Evolutionary conservation across 305 asterid species (phyloP).

Genomic region (Fraxinus velutina): DNA sequence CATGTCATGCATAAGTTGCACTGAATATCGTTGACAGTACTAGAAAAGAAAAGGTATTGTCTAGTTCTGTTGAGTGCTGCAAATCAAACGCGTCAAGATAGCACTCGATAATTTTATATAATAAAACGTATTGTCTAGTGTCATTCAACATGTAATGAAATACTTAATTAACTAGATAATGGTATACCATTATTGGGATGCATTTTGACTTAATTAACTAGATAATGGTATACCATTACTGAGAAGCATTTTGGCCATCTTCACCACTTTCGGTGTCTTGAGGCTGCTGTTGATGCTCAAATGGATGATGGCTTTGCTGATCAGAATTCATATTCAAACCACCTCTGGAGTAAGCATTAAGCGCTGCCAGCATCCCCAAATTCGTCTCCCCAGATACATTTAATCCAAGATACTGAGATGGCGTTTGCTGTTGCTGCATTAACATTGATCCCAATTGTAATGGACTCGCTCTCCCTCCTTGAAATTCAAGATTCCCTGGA

Average conservation of each 20-base stretch:
- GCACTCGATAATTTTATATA: background rate
- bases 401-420: conserved; percentile 54
- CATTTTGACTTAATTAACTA: conserved; percentile 25
- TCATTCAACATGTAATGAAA: background rate
- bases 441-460: conserved; percentile 58
- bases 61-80: background rate
- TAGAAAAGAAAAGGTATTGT: background rate
- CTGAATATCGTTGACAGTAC: background rate
- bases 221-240: conserved; percentile 21
- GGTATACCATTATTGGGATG: conserved; percentile 38
- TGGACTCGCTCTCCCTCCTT: conserved; percentile 40
- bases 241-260: conserved; percentile 56
- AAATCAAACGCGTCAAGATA: background rate
- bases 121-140: background rate
- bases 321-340: conserved; percentile 58
- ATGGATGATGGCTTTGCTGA: conserved; percentile 31
- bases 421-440: conserved; percentile 42
- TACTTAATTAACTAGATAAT: background rate
- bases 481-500: conserved; percentile 52
- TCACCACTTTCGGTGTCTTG: conserved; percentile 55
- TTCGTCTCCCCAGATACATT: conserved; percentile 58
- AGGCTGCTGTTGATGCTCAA: conserved; percentile 45
- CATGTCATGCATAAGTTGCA: background rate
- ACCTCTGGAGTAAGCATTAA: conserved; percentile 55
- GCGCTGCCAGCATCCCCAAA: conserved; percentile 67